Base-by-base conservation (phyloP, 176 grass and related monocot genomes). In the Juncus effusus region DNA sequence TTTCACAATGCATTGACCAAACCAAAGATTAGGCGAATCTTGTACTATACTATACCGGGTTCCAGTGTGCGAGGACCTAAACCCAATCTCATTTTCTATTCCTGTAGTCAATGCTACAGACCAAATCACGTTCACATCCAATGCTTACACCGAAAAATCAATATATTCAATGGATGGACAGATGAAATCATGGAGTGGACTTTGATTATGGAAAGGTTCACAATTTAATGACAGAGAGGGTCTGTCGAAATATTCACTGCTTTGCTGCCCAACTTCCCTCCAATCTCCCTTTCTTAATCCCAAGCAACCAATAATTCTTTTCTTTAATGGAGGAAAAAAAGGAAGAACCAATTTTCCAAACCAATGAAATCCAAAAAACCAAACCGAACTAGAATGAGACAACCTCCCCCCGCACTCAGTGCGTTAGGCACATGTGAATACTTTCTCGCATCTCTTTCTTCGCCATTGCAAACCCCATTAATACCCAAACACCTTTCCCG, bases 381-480 rank as follows among this genome's bases (percentile, higher is more conserved):
- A 47, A 47, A 47, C 44, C 44, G 9, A 47, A 47, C 44, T 47
- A 47, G 4, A 47, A 5, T 6, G 9, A 45, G 38, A 57, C 36
- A 54, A 71, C 67, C 65, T 44, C 40, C 67, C 55, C 36, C 13
- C 13, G 67, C 19, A 54, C 47, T 53, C 45, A 38, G 67, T 71
- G 67, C 53, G 54, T 71, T 71, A 71, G 67, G 68, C 68, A 55
- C 50, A 72, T 72, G 68, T 72, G 68, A 72, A 59, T 12, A 14
- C 28, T 0, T 11, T 6, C 44, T 13, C 6, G 7, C 42, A 38
- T 38, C 2, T 12, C 49, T 7, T 69, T 52, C 51, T 36, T 69
- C 54, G 36, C 44, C 51, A 41, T 70, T 56, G 51, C 66, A 16
- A 67, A 50, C 11, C 54, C 65, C 67, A 71, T 71, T 71, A 71